These are phyloP conservation scores for Anastatica hierochuntica DNA, from an alignment of 345 rosid genomes.

Conservation along the genomic window DNA sequence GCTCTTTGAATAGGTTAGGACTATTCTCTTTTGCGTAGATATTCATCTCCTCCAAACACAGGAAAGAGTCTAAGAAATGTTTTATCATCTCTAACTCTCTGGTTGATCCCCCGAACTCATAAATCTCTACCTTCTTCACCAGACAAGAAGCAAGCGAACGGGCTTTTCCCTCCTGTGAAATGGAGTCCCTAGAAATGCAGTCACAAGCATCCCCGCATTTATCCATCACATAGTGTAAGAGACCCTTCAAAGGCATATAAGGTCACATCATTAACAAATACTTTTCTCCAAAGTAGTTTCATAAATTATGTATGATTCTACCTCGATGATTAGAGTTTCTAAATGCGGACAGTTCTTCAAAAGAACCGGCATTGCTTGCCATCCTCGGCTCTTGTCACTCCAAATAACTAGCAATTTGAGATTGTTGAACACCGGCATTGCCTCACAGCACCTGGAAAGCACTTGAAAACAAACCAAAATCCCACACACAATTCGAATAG, in stretches of 20 bases:
- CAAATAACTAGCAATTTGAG: neutral
- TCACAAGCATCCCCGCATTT: neutral
- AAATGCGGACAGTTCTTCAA: neutral
- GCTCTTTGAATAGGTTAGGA: too few species aligned
- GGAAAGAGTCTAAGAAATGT: too few species aligned
- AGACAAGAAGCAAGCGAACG: neutral
- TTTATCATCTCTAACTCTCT: too few species aligned
- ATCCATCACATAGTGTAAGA: neutral
- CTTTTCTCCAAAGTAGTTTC: neutral
- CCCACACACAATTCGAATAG: neutral
- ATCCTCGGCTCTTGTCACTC: neutral
- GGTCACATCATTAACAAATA: too few species aligned
- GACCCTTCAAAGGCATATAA: neutral
- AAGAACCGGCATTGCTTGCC: conserved; percentile 1
- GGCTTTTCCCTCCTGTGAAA: neutral
- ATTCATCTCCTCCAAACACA: too few species aligned
- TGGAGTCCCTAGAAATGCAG: neutral
- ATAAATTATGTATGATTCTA: too few species aligned
- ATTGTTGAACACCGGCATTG: neutral
- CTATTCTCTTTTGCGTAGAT: too few species aligned
- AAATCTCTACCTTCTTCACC: neutral
- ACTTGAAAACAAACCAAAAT: too few species aligned
- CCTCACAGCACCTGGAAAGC: neutral
- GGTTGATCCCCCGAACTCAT: neutral
- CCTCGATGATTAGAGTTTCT: neutral